Conservation (phyloP, 352 stramenopile species). For the Phytophthora colocasiae region DNA sequence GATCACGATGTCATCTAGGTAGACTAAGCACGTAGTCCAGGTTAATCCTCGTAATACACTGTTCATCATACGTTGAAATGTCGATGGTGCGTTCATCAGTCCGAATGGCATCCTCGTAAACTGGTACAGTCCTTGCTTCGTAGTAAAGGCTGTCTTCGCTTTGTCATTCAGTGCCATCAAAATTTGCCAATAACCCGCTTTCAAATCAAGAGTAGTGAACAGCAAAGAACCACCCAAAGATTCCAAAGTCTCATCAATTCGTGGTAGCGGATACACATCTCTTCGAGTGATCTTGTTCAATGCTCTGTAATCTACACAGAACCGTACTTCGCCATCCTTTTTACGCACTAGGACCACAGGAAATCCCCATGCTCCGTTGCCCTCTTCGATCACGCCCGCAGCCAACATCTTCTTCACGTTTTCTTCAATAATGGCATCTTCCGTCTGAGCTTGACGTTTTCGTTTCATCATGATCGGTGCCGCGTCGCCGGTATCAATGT, state of each 20-base stretch:
- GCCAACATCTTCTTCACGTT: too few relatives aligned
- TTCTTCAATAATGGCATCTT: too few relatives aligned
- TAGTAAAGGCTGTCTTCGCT: neutral
- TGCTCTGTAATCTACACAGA: slow-evolving; percentile 1
- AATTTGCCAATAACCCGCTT: slow-evolving; percentile 2
- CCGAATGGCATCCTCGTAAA: neutral
- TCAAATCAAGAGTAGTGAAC: neutral
- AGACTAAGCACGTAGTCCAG: neutral
- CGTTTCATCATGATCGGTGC: neutral
- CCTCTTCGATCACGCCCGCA: neutral
- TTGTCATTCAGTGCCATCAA: neutral
- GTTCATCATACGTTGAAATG: slow-evolving; percentile 1
- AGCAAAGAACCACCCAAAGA: neutral
- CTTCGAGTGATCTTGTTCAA: neutral
- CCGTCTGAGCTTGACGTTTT: neutral
- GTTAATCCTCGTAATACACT: neutral
- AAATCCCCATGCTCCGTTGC: slow-evolving; percentile 1
- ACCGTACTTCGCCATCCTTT: neutral
- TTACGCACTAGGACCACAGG: neutral
- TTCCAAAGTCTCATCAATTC: neutral
- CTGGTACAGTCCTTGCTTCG: neutral
- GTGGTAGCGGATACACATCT: neutral
- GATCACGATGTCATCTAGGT: neutral
- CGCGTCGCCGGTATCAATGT: neutral
- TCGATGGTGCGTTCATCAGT: neutral